phyloP scores from a whole-genome alignment of 495 filamentous ascomycete genomes.

The Immersiella caudata region DNA sequence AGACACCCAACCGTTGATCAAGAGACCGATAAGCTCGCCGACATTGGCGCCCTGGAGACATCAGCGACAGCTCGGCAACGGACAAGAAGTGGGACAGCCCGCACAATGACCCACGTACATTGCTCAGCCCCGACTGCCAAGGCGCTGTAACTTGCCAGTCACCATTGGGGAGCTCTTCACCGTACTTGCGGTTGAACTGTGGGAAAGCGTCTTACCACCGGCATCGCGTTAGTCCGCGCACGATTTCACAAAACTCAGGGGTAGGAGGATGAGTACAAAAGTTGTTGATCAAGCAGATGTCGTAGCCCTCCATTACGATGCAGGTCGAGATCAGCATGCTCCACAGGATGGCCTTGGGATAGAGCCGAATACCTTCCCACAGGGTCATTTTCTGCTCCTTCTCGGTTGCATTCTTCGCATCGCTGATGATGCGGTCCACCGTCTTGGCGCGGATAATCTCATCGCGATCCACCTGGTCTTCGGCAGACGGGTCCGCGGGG shows the following conservation, averaged over 20 bases:
- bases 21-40: slow-evolving; percentile 75
- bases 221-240: neutral
- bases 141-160: slow-evolving; percentile 68
- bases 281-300: slow-evolving; percentile 61
- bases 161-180: slow-evolving; percentile 57
- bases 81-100: neutral
- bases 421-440: slow-evolving; percentile 46
- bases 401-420: slow-evolving; percentile 50
- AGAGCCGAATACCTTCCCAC: slow-evolving; percentile 54
- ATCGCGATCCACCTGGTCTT: slow-evolving; percentile 20
- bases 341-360: slow-evolving; percentile 62
- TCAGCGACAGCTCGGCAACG: neutral
- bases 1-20: slow-evolving; percentile 76
- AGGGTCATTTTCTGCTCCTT: slow-evolving; percentile 61
- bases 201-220: slow-evolving; percentile 49
- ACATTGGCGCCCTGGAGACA: slow-evolving; percentile 38
- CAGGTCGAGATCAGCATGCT: slow-evolving; percentile 62
- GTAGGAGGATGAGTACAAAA: slow-evolving; percentile 41
- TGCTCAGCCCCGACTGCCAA: slow-evolving; percentile 79
- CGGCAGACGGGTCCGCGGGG: neutral
- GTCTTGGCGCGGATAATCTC: slow-evolving; percentile 29
- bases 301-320: slow-evolving; percentile 69
- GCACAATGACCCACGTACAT: slow-evolving; percentile 47
- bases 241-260: neutral
- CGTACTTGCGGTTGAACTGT: slow-evolving; percentile 72